Percentiles rank a stretch among this genome's conserved stretches.
Evolutionary conservation across 768 basidiomycete species (phyloP).

Genomic region (Panaeolus cyanescens): DNA sequence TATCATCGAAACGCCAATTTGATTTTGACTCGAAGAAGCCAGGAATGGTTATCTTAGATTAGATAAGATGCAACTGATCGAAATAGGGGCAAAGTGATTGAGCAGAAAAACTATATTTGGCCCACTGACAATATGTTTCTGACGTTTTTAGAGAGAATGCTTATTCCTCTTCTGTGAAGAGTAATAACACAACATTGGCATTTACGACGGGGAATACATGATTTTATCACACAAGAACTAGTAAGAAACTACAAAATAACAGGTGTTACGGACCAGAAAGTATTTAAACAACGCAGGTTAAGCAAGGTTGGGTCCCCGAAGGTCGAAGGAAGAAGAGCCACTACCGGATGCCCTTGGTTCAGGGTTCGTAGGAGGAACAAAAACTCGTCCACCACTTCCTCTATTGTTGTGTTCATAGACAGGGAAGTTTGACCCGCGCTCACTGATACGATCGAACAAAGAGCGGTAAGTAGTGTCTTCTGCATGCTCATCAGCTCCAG

Average conservation of each 20-base stretch:
- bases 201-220: too few species aligned
- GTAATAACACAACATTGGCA: too few species aligned
- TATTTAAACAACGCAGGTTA: too few species aligned
- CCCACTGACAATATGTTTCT: too few species aligned
- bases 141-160: too few species aligned
- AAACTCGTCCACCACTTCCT: background rate
- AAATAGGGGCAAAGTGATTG: background rate
- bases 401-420: too few species aligned
- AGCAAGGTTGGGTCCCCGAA: background rate
- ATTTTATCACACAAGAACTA: too few species aligned
- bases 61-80: constrained; percentile 11
- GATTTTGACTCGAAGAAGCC: constrained; percentile 8
- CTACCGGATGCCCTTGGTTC: background rate
- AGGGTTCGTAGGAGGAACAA: background rate
- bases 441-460: constrained; percentile 12
- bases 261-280: too few species aligned
- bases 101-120: background rate
- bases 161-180: too few species aligned
- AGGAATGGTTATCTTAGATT: constrained; percentile 3
- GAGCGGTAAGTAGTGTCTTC: constrained; percentile 9
- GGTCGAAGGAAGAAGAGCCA: background rate
- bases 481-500: constrained; percentile 6
- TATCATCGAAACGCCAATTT: constrained; percentile 5
- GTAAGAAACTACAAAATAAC: too few species aligned
- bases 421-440: too few species aligned